These are phyloP conservation scores for Solanum etuberosum DNA, from an alignment of 257 asterid genomes.

Conservation along the genomic window DNA sequence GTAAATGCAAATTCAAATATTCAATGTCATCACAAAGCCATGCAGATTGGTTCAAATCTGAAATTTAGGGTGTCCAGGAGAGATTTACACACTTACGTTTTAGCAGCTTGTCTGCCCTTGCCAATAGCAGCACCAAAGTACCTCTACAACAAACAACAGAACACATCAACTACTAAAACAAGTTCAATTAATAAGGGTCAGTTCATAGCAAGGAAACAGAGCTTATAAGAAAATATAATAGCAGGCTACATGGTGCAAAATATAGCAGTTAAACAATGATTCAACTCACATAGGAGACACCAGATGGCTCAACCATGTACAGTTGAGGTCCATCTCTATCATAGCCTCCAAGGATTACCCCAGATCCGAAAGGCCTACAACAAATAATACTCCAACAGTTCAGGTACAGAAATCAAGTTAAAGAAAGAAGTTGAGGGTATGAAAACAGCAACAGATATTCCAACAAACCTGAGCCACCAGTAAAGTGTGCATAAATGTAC, in stretches of 20 bases:
- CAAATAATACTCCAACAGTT: neutral
- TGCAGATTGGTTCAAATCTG: neutral
- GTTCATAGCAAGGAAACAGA: neutral
- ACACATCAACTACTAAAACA: neutral
- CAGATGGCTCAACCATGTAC: slow-evolving; percentile 90
- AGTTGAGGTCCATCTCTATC: slow-evolving; percentile 94
- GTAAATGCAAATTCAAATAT: neutral
- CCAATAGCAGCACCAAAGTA: slow-evolving; percentile 95
- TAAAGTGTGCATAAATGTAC: slow-evolving; percentile 91
- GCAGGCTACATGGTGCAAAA: neutral
- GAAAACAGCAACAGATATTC: neutral
- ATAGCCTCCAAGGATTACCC: slow-evolving; percentile 86
- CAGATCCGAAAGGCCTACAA: slow-evolving; percentile 88
- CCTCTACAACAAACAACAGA: slow-evolving; percentile 34
- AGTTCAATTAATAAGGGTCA: neutral
- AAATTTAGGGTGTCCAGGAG: neutral
- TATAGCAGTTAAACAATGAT: neutral
- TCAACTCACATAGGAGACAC: slow-evolving; percentile 67
- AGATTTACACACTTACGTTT: slow-evolving; percentile 50
- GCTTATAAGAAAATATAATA: neutral
- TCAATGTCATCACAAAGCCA: neutral
- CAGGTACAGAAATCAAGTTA: slow-evolving; percentile 3
- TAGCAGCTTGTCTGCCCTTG: slow-evolving; percentile 95
- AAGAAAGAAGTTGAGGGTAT: neutral
- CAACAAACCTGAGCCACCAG: slow-evolving; percentile 93